phyloP scores from a whole-genome alignment of 2,329 filamentous ascomycete genomes.

The Xylariaceae sp. region DNA sequence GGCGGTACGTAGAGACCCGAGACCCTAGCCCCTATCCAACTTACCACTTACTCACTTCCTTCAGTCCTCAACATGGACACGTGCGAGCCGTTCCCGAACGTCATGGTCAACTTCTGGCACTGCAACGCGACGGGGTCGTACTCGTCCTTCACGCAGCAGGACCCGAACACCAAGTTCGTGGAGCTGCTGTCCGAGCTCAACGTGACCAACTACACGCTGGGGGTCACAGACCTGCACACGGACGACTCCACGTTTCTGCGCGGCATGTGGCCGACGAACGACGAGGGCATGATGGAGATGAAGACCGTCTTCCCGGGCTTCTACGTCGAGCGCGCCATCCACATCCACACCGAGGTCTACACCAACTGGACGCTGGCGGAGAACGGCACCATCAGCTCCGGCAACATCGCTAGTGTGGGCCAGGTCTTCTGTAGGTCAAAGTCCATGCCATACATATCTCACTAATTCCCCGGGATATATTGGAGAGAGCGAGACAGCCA shows the following conservation, averaged over 20 bases:
- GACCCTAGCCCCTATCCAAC: constrained; percentile 24
- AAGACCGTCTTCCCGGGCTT: constrained; percentile 16
- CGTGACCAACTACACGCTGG: constrained; percentile 14
- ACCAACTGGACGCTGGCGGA: constrained; percentile 11
- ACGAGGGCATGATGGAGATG: constrained; percentile 20
- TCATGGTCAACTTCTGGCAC: constrained; percentile 28
- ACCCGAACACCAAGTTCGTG: constrained; percentile 22
- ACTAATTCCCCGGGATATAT: too few species aligned
- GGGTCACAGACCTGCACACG: constrained; percentile 17
- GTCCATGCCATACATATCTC: too few species aligned
- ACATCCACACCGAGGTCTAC: constrained; percentile 14
- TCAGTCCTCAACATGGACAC: constrained; percentile 25
- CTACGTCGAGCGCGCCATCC: constrained; percentile 16
- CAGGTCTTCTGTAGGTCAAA: constrained; percentile 13
- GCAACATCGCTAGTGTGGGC: constrained; percentile 9
- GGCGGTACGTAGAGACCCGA: too few species aligned
- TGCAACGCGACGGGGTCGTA: constrained; percentile 25
- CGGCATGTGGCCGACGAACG: constrained; percentile 22
- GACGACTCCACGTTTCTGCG: constrained; percentile 23
- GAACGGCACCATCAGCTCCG: constrained; percentile 12
- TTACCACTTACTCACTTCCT: constrained; percentile 28
- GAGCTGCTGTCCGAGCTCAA: constrained; percentile 23
- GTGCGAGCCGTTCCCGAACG: constrained; percentile 21
- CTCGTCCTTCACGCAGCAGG: constrained; percentile 21
- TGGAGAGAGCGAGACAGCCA: too few species aligned